These are phyloP conservation scores for Arctium lappa DNA, from an alignment of 129 eudicot genomes.

Conservation along the genomic window DNA sequence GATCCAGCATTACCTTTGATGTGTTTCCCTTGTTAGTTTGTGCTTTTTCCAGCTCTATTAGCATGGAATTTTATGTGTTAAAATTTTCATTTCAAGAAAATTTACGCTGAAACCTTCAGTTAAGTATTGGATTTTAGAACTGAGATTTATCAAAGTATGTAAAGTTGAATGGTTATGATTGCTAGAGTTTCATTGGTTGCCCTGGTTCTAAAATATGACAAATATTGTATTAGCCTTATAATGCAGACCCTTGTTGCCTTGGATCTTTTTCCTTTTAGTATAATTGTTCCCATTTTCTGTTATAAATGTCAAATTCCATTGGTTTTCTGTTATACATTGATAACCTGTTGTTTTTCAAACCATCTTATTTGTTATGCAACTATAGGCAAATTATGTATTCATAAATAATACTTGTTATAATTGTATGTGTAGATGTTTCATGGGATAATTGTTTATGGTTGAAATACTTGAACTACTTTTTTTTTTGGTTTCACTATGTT, in stretches of 20 bases:
- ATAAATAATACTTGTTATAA: too few relatives aligned
- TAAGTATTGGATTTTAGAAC: background rate
- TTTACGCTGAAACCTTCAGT: background rate
- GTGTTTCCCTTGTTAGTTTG: background rate
- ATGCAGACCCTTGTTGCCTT: background rate
- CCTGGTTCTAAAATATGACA: background rate
- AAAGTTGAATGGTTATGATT: background rate
- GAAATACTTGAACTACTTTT: too few relatives aligned
- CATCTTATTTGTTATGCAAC: too few relatives aligned
- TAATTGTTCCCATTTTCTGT: background rate
- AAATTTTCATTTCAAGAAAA: too few relatives aligned
- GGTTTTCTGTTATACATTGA: too few relatives aligned
- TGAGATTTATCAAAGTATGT: constrained; percentile 2
- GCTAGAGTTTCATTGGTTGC: background rate
- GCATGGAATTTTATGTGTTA: background rate
- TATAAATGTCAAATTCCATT: too few relatives aligned
- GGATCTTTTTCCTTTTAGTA: background rate
- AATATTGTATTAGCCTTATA: background rate
- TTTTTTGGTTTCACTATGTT: too few relatives aligned
- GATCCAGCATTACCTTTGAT: background rate
- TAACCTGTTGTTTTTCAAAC: too few relatives aligned
- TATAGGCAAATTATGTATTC: too few relatives aligned
- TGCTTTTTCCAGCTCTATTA: background rate
- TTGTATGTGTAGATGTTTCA: too few relatives aligned
- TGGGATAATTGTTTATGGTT: too few relatives aligned